Evolutionary conservation across 306 rosid genomes (phyloP), one percentile per base, ranked within the genome.

Genomic region (Glycine soja): DNA sequence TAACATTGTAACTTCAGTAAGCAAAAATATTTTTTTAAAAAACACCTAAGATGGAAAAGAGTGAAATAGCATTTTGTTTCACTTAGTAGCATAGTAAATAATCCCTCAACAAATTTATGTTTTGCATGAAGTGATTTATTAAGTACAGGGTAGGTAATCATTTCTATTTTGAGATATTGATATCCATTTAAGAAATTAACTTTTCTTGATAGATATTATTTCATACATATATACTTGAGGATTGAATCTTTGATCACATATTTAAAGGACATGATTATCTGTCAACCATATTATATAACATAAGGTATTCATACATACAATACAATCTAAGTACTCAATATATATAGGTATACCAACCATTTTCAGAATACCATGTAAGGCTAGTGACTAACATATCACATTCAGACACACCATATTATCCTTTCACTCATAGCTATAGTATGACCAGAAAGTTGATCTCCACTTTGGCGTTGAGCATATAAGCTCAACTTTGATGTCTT

Each of bases 331-430:
- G 72, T 42, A 40, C 14, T 42, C 3, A n/a, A 19, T 19, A 19
- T n/a, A 67, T 42, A n/a, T 8, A 9, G 48, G 34, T 48, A 36
- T 45, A 63, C 51, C 24, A 50, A 52, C 13, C 52, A 63, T 76
- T 54, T 7, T 58, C 12, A 76, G 34, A 63, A 64, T 32, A 70
- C 2, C 64, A 10, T 65, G 65, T 45, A 15, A 16, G 74, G 53
- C 32, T 77, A 77, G 18, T 77, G 66, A 54, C 54, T 52, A 77
- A 66, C 74, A 77, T 40, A 64, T 50, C 73, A 64, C 51, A 72
- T 15, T 64, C n/a, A 12, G 48, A 61, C 40, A 24, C 30, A 80
- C 64, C 46, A 61, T 12, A 34, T 3, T 32, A 62, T 76, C 72
- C 38, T 47, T 46, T 32, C 16, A 62, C 58, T 24, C 71, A 32